phyloP scores from a whole-genome alignment of 331 rosid genomes.

The Acacia pycnantha region DNA sequence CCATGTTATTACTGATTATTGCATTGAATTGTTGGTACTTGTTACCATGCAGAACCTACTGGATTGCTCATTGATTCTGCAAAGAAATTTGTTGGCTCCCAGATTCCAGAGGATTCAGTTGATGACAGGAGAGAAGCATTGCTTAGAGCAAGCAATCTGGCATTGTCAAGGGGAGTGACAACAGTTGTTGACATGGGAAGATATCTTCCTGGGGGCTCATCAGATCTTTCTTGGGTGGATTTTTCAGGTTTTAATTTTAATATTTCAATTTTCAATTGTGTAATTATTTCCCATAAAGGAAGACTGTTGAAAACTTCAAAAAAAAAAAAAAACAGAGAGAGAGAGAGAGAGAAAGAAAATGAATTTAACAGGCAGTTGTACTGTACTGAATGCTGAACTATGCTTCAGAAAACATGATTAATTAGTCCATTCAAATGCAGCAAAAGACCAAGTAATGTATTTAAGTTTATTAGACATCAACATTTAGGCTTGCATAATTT shows the following conservation, averaged over 20 bases:
- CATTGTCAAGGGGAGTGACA: constrained; percentile 72
- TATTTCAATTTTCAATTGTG: background rate
- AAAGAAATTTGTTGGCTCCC: constrained; percentile 42
- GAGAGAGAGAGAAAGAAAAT: background rate
- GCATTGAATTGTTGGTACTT: background rate
- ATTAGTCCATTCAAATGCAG: constrained; percentile 9
- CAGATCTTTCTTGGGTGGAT: constrained; percentile 71
- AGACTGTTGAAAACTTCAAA: background rate
- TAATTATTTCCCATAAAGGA: background rate
- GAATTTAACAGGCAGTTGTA: background rate
- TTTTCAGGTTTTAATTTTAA: constrained; percentile 56
- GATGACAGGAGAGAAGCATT: constrained; percentile 78
- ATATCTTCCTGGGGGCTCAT: constrained; percentile 59
- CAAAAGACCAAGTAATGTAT: background rate
- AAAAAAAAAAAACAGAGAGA: background rate
- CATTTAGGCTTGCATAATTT: constrained; percentile 9
- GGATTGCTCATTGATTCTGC: constrained; percentile 79
- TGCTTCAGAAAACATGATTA: background rate
- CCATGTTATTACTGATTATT: constrained; percentile 14
- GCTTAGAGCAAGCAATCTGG: constrained; percentile 60
- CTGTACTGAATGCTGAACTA: background rate
- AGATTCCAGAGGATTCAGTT: constrained; percentile 56
- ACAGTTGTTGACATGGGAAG: constrained; percentile 87
- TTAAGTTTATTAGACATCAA: background rate
- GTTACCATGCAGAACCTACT: constrained; percentile 62